Conservation (phyloP, 768 basidiomycete genomes). For the Tulasnella sp. region DNA sequence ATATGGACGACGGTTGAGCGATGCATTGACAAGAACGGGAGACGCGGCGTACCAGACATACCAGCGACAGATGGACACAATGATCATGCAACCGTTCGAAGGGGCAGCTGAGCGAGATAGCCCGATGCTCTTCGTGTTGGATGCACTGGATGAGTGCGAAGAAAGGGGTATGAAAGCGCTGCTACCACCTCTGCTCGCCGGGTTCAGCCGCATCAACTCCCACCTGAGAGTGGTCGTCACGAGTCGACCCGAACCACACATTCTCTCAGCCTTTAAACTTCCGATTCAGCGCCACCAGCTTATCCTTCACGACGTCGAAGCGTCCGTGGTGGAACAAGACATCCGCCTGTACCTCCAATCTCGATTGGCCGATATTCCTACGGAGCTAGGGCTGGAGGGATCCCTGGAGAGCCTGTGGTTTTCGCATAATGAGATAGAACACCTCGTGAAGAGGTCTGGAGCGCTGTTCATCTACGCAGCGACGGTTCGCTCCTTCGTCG, state of each 20-base stretch:
- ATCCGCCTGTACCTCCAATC: conserved; percentile 13
- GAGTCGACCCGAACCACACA: conserved; percentile 25
- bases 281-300: not conserved
- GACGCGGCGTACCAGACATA: conserved; percentile 12
- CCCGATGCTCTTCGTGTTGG: conserved; percentile 28
- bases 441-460: too few relatives aligned
- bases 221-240: conserved; percentile 28
- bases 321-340: conserved; percentile 2
- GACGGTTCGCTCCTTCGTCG: too few relatives aligned
- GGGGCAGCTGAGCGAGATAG: not conserved
- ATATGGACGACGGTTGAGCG: not conserved
- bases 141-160: conserved; percentile 31
- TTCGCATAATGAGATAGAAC: too few relatives aligned
- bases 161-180: conserved; percentile 13
- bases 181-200: conserved; percentile 20
- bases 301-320: conserved; percentile 13
- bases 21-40: not conserved
- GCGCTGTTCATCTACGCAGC: too few relatives aligned
- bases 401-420: too few relatives aligned
- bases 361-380: not conserved
- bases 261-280: conserved; percentile 14
- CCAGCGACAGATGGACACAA: conserved; percentile 20
- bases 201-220: conserved; percentile 20
- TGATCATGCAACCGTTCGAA: conserved; percentile 18
- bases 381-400: not conserved